Evolutionary conservation across 2,329 filamentous ascomycete genomes (phyloP).

Genomic region (Helminthosporium solani): DNA sequence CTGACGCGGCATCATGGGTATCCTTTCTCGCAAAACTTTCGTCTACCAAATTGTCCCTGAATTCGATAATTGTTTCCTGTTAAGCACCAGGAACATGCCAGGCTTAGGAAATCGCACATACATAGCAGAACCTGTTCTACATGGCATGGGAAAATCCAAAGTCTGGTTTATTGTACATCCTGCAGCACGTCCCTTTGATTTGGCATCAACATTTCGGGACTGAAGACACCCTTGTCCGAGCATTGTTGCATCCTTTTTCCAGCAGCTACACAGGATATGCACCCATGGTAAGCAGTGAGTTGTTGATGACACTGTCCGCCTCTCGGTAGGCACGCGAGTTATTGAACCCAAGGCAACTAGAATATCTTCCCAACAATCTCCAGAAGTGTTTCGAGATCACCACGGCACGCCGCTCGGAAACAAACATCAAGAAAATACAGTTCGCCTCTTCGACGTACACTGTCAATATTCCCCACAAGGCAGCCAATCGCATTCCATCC

Average conservation of each 20-base stretch:
- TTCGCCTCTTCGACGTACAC: not conserved
- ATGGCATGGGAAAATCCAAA: too few relatives aligned
- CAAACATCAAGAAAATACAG: not conserved
- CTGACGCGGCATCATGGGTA: not conserved
- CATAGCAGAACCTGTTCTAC: too few relatives aligned
- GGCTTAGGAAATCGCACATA: too few relatives aligned
- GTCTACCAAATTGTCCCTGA: too few relatives aligned
- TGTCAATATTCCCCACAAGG: not conserved
- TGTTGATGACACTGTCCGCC: not conserved
- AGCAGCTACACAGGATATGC: not conserved
- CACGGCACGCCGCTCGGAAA: not conserved
- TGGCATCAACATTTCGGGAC: too few relatives aligned
- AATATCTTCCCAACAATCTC: not conserved
- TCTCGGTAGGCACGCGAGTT: not conserved
- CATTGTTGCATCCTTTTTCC: not conserved
- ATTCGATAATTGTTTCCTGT: not conserved
- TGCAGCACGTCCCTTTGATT: too few relatives aligned
- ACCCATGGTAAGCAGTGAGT: not conserved
- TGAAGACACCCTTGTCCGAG: slow-evolving; percentile 25
- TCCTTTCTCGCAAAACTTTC: not conserved
- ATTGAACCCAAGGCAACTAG: not conserved
- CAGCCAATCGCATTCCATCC: not conserved
- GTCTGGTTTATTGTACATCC: too few relatives aligned
- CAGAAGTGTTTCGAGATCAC: not conserved
- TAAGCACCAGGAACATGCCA: not conserved